Evolutionary conservation across 139 green algal species (phyloP).

Genomic region (Mesostigma viride): DNA sequence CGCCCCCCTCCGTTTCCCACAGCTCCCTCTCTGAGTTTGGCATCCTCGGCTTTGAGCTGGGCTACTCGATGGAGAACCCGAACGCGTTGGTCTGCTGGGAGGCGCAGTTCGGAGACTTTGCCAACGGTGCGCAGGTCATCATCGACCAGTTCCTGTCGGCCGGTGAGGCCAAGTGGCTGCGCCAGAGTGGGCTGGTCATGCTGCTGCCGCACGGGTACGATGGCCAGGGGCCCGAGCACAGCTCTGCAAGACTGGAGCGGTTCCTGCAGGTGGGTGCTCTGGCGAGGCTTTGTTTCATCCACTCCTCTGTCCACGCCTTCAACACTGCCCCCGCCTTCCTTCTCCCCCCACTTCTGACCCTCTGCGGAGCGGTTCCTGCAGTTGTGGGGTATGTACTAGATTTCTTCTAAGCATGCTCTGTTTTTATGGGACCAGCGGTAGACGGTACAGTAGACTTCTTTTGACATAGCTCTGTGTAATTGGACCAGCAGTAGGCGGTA

Average conservation of each 20-base stretch:
- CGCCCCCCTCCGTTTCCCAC: too few relatives aligned
- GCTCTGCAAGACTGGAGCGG: slow-evolving; percentile 56
- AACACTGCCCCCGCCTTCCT: too few relatives aligned
- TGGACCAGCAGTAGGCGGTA: too few relatives aligned
- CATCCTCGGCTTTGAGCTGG: slow-evolving; percentile 95
- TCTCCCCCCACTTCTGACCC: too few relatives aligned
- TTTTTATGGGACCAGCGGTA: too few relatives aligned
- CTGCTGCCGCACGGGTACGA: slow-evolving; percentile 89
- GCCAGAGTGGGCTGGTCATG: slow-evolving; percentile 55
- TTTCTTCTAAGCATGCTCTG: too few relatives aligned
- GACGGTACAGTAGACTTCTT: too few relatives aligned
- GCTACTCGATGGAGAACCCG: slow-evolving; percentile 92
- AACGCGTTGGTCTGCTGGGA: slow-evolving; percentile 85
- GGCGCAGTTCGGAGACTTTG: slow-evolving; percentile 85
- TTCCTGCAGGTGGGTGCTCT: slow-evolving; percentile 44
- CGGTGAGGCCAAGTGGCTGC: slow-evolving; percentile 70
- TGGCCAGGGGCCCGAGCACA: slow-evolving; percentile 74
- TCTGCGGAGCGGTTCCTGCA: too few relatives aligned
- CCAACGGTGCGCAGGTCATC: slow-evolving; percentile 73
- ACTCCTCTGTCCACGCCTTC: too few relatives aligned
- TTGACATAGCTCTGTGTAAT: too few relatives aligned
- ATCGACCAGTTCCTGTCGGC: slow-evolving; percentile 68
- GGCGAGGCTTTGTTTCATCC: too few relatives aligned
- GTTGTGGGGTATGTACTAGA: too few relatives aligned
- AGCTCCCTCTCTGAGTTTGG: slow-evolving; percentile 83